Conservation (phyloP, 345 rosid species). For the Eutrema japonicum region DNA sequence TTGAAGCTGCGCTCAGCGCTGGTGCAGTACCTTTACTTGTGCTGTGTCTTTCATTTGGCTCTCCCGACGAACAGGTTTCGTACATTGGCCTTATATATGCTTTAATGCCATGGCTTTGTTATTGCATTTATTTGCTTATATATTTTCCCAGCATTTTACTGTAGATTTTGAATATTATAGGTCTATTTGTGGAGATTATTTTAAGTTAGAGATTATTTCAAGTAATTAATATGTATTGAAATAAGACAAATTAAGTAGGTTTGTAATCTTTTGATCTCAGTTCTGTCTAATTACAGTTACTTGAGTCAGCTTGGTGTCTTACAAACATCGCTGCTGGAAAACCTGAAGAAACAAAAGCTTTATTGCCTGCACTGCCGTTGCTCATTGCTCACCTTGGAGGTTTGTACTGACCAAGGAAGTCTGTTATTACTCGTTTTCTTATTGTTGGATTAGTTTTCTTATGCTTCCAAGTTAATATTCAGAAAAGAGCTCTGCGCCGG, state of each 20-base stretch:
- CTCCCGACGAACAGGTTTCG: constrained; percentile 86
- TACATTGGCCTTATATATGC: constrained; percentile 22
- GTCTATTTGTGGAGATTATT: not conserved
- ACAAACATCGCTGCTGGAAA: constrained; percentile 97
- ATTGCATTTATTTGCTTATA: not conserved
- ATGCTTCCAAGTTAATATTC: constrained; percentile 35
- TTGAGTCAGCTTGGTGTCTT: constrained; percentile 98
- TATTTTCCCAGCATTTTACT: not conserved
- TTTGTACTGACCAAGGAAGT: constrained; percentile 40
- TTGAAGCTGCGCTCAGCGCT: constrained; percentile 73
- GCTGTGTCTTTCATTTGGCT: constrained; percentile 91
- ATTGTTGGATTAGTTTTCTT: constrained; percentile 28
- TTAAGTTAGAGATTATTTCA: not conserved
- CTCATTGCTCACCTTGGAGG: constrained; percentile 97
- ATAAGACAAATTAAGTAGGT: not conserved
- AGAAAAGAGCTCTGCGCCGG: constrained; percentile 89
- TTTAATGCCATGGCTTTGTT: not conserved
- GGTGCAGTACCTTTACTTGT: constrained; percentile 90
- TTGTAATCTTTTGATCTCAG: constrained; percentile 7
- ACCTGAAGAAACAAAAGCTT: constrained; percentile 90
- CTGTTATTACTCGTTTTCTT: not conserved
- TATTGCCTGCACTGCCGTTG: constrained; percentile 84
- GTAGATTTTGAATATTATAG: constrained; percentile 3
- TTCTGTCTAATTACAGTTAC: constrained; percentile 65
- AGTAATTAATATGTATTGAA: constrained; percentile 14